Evolutionary conservation across 2,329 filamentous ascomycete genomes (phyloP).

Genomic region (Exophiala sp.): DNA sequence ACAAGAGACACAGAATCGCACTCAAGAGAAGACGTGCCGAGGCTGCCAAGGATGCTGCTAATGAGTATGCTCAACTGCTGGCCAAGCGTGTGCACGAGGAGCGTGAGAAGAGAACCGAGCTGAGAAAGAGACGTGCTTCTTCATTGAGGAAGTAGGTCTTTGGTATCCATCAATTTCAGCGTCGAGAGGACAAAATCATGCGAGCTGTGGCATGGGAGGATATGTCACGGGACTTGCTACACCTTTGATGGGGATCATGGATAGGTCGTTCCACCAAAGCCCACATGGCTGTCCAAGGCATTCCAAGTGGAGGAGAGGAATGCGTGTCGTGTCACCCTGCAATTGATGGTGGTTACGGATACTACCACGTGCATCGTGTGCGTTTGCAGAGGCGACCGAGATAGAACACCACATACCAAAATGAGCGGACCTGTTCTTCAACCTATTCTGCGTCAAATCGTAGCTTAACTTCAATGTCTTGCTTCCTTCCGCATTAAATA

Average conservation of each 20-base stretch:
- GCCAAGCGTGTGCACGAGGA: slow-evolving; percentile 96
- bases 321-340: slow-evolving; percentile 13
- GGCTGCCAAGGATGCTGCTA: slow-evolving; percentile 96
- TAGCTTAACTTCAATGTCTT: too few species aligned
- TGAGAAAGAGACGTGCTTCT: slow-evolving; percentile 93
- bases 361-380: not conserved
- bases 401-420: slow-evolving; percentile 3
- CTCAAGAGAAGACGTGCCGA: slow-evolving; percentile 98
- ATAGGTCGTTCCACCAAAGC: not conserved
- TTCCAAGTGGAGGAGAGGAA: slow-evolving; percentile 8
- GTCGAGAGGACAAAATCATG: not conserved
- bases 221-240: not conserved
- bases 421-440: not conserved
- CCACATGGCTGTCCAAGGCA: not conserved
- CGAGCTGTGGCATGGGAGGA: not conserved
- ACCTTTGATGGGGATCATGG: not conserved
- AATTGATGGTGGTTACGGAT: slow-evolving; percentile 6
- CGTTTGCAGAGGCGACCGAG: slow-evolving; percentile 1
- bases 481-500: not conserved
- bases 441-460: too few species aligned
- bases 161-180: not conserved
- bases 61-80: slow-evolving; percentile 92
- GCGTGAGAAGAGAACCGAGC: slow-evolving; percentile 87
- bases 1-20: slow-evolving; percentile 97
- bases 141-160: slow-evolving; percentile 75